Percentiles rank a stretch among this genome's conserved stretches.
phyloP scores from a whole-genome alignment of 1,139 yeast species.

The Pichia sp. region DNA sequence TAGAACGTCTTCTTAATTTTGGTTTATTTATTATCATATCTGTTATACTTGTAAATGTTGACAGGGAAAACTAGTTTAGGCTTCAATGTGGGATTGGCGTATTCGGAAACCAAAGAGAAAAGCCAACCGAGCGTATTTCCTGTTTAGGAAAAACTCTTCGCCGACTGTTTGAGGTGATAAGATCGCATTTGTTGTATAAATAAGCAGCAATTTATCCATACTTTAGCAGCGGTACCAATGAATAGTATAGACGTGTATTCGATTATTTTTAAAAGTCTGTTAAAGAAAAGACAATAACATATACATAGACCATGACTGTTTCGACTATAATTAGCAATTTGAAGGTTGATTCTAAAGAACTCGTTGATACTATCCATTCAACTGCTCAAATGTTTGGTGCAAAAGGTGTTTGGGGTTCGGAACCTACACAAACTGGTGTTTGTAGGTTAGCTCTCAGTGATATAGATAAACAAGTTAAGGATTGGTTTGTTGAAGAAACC shows the following conservation, averaged over 20 bases:
- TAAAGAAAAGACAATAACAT: background rate
- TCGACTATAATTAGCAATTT: constrained; percentile 11
- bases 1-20: too few relatives aligned
- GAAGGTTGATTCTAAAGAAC: constrained; percentile 34
- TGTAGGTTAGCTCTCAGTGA: constrained; percentile 57
- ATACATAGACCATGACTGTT: constrained; percentile 4
- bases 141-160: background rate
- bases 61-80: too few relatives aligned
- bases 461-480: constrained; percentile 57
- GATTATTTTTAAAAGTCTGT: too few relatives aligned
- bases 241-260: too few relatives aligned
- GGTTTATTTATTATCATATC: too few relatives aligned
- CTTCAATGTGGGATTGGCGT: too few relatives aligned
- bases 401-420: constrained; percentile 55
- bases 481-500: constrained; percentile 57
- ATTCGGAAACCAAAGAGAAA: too few relatives aligned
- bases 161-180: background rate
- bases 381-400: constrained; percentile 57
- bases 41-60: too few relatives aligned
- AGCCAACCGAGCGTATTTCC: background rate
- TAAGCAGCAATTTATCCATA: background rate
- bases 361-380: constrained; percentile 51
- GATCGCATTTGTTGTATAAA: background rate
- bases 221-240: background rate
- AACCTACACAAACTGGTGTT: constrained; percentile 51